These are phyloP conservation scores for Ophiorrhiza pumila DNA, from an alignment of 257 asterid species.

Conservation along the genomic window DNA sequence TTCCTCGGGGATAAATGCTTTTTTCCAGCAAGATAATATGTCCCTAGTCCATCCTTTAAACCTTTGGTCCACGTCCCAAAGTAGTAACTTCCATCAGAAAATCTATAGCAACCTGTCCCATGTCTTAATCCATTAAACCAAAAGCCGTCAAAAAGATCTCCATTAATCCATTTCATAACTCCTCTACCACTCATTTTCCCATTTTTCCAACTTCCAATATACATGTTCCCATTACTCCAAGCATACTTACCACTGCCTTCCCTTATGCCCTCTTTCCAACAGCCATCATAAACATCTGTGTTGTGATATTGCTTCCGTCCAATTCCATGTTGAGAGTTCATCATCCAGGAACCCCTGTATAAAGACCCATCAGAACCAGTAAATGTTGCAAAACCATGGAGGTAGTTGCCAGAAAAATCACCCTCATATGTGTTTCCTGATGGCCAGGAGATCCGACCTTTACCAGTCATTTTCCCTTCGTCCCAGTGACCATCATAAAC, in stretches of 20 bases:
- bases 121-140: conserved; percentile 81
- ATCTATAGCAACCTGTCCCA: conserved; percentile 78
- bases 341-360: conserved; percentile 82
- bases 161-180: conserved; percentile 82
- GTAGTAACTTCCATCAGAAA: conserved; percentile 80
- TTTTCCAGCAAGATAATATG: conserved; percentile 69
- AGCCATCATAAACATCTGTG: conserved; percentile 82
- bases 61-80: conserved; percentile 93
- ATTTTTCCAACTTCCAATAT: conserved; percentile 82
- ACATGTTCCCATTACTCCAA: conserved; percentile 67
- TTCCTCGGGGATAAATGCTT: conserved; percentile 36
- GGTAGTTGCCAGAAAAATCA: conserved; percentile 78
- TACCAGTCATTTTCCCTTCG: conserved; percentile 89
- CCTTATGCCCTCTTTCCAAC: conserved; percentile 88
- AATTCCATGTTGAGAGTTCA: conserved; percentile 82
- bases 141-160: conserved; percentile 82
- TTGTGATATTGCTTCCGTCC: conserved; percentile 80
- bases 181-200: conserved; percentile 87
- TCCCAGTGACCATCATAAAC: conserved; percentile 88
- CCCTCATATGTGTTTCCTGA: conserved; percentile 82
- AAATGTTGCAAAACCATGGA: conserved; percentile 80
- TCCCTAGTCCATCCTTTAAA: conserved; percentile 85
- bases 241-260: conserved; percentile 93
- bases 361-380: conserved; percentile 70
- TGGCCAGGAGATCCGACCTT: conserved; percentile 76